Base-by-base conservation (phyloP, 108 stramenopile species). In the Epithemia pelagica region DNA sequence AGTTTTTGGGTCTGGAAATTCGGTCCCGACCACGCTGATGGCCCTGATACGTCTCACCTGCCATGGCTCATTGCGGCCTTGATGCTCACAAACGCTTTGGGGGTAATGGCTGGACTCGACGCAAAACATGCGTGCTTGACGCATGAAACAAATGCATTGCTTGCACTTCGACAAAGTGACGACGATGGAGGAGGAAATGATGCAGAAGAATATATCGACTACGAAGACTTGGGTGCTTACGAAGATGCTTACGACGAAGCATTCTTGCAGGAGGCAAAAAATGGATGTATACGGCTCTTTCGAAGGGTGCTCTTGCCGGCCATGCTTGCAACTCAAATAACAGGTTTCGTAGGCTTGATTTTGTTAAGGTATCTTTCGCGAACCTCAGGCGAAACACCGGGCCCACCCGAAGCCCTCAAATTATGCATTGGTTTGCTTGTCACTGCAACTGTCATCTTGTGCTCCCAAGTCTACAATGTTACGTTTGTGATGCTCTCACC, bases 41-140 rank as follows among this genome's bases (percentile, higher is more conserved):
- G 37, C 37, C 65, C 65, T 22, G 65, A 66, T 30, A 28, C 23
- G 54, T 25, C 65, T 26, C 29, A 29, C 33, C 27, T 66, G 46
- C 8, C 65, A 7, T 27, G 28, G 2, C 62, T 80, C 7, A 23
- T 77, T 28, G 68, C 65, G 25, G 68, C 69, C 18, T 55, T 80
- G 25, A 25, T 76, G 31, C 33, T 80, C 58, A 67, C 79, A 30
- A 77, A 71, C 0, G 24, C 46, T 21, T 59, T 80, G 55, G 75
- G 67, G 18, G 51, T 74, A 19, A 60, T 67, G 0, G 69, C 79
- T 0, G 79, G 72, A 21, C 28, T 76, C 10, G 79, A 80, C 66
- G 75, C 79, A 15, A 64, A 65, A 52, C 58, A 68, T 30, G 68
- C 73, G 28, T 80, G 79, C 56, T 32, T 71, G 19, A 19, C 52